Conservation (phyloP, 2,329 filamentous ascomycete genomes). For the Colletotrichum sp. region DNA sequence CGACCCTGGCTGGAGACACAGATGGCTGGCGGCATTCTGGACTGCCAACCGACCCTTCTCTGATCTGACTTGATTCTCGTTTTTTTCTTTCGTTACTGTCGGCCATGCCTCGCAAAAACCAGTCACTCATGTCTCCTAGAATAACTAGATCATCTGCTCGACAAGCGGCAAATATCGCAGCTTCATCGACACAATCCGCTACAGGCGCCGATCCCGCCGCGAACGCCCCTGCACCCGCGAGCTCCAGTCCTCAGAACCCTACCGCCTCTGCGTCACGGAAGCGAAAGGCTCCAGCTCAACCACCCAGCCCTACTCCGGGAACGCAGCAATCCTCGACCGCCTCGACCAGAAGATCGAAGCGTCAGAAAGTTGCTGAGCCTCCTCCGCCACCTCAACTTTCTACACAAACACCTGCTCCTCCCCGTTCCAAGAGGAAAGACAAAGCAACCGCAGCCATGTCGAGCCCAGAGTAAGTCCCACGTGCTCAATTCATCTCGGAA, state of each 20-base stretch:
- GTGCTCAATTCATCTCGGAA: too few relatives aligned
- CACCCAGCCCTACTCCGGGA: slow-evolving; percentile 45
- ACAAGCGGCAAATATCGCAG: slow-evolving; percentile 74
- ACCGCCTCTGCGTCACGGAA: slow-evolving; percentile 66
- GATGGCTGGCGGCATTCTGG: slow-evolving; percentile 3
- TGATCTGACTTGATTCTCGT: slow-evolving; percentile 12
- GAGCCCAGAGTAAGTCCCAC: slow-evolving; percentile 65
- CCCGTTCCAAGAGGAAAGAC: slow-evolving; percentile 62
- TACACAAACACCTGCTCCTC: slow-evolving; percentile 22
- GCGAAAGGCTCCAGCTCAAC: slow-evolving; percentile 71
- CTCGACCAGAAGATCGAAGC: slow-evolving; percentile 69
- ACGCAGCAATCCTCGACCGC: slow-evolving; percentile 22
- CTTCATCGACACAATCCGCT: slow-evolving; percentile 46
- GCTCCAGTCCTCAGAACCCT: slow-evolving; percentile 44
- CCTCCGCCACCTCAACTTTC: slow-evolving; percentile 34
- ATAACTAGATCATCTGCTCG: slow-evolving; percentile 94
- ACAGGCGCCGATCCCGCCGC: slow-evolving; percentile 43
- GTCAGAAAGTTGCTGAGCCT: slow-evolving; percentile 67
- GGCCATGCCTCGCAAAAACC: slow-evolving; percentile 23
- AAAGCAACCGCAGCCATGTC: slow-evolving; percentile 74
- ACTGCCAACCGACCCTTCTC: background rate
- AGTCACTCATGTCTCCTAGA: slow-evolving; percentile 91
- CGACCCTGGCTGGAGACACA: slow-evolving; percentile 3
- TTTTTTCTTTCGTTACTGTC: slow-evolving; percentile 8
- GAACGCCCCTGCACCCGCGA: slow-evolving; percentile 43